Base-by-base conservation (phyloP, 305 asterid species). In the Solanum hybrid region DNA sequence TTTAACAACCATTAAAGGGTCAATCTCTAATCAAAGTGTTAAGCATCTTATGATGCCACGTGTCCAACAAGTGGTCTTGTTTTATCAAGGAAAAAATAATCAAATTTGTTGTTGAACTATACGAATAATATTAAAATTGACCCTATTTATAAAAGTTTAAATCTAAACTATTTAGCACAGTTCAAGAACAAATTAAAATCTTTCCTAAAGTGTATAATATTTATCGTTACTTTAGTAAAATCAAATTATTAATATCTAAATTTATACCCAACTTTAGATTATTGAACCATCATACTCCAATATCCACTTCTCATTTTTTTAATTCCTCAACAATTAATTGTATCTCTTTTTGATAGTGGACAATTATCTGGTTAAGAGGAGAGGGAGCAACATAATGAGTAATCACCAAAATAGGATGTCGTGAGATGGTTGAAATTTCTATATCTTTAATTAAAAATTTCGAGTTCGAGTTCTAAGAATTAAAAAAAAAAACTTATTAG, bases 291-390 rank as follows among this genome's bases (percentile, higher is more conserved):
- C 73, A 31, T 51, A 84, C 76, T 15, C 31, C 76, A 84, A 51
- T 41, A 27, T 45, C 29, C 3, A 45, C 29, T 31, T 51, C 33
- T 84, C 13, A 26, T 82, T 27, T 39, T 41, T 45, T 81, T 5
- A 5, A 13, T 14, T 38, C 15, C 34, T 6, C 68, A 81, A 13
- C 17, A 15, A 83, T 83, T 41, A 41, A 83, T 84, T 57, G 22
- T 20, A 5, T 84, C 77, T 81, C 90, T 87, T 91, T 73, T 68
- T 70, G 78, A 81, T 79, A 12, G 81, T 45, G 86, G 70, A 51
- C 36, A 37, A 89, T 45, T 85, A 84, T 78, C 39, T 37, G 77
- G 75, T 31, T 33, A 51, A 26, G 10, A 34, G 1, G 36, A 70
- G 32, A 27, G 17, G 45, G 27, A 51, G 61, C 27, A 39, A 45